Percentiles rank a stretch among this genome's conserved stretches.
These are phyloP conservation scores for Mycena crocata DNA, from an alignment of 768 basidiomycete species.

Conservation along the genomic window DNA sequence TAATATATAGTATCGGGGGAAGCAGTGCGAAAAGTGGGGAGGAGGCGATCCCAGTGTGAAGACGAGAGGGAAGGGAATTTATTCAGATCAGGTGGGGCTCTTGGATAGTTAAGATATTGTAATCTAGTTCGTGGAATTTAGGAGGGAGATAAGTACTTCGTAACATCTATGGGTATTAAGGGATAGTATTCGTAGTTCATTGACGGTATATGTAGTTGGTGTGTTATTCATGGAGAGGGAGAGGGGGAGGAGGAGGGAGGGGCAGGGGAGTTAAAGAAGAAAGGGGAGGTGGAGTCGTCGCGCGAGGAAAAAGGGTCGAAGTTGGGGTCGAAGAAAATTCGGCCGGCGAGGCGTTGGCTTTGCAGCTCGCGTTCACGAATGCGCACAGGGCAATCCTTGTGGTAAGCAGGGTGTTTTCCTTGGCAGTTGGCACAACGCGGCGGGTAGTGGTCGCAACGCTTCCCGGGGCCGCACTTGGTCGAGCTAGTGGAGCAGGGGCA, in stretches of 20 bases:
- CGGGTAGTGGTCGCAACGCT: conserved; percentile 1
- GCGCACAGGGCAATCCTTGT: too few species aligned
- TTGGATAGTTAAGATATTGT: too few species aligned
- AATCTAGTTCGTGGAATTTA: conserved; percentile 8
- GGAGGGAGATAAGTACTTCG: conserved; percentile 3
- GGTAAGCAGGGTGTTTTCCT: too few species aligned
- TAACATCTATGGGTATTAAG: conserved; percentile 13
- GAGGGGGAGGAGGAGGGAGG: too few species aligned
- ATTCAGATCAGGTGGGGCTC: too few species aligned
- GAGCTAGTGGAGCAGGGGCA: neutral
- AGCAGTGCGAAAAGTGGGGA: neutral
- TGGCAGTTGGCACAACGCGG: too few species aligned
- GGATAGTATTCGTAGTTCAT: neutral
- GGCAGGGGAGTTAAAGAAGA: too few species aligned
- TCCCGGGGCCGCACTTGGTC: neutral
- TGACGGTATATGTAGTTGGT: conserved; percentile 1
- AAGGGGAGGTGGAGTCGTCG: neutral
- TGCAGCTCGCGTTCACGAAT: neutral
- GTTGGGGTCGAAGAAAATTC: too few species aligned
- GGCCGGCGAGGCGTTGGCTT: neutral
- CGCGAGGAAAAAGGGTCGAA: conserved; percentile 5
- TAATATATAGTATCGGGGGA: conserved; percentile 1
- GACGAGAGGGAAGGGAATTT: conserved; percentile 4
- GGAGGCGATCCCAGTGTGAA: conserved; percentile 4
- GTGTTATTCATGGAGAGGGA: conserved; percentile 9